phyloP scores from a whole-genome alignment of 768 basidiomycete genomes.

The Leccinum pellstonianum region DNA sequence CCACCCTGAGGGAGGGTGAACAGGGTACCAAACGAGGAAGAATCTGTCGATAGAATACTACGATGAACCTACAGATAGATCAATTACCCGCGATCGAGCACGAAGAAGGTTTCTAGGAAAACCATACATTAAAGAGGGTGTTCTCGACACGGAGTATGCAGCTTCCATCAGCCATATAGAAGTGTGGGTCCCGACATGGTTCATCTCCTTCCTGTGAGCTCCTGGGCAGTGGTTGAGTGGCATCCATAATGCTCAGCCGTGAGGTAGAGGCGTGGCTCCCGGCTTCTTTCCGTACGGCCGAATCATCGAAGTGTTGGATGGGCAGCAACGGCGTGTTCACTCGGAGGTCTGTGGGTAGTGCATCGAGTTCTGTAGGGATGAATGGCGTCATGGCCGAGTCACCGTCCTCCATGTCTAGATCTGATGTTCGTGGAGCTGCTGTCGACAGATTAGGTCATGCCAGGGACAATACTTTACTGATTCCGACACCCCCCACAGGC shows the following conservation, averaged over 20 bases:
- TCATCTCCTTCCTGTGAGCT: constrained; percentile 11
- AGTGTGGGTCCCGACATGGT: constrained; percentile 45
- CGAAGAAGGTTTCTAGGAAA: neutral
- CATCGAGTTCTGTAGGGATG: constrained; percentile 23
- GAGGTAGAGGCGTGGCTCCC: constrained; percentile 10
- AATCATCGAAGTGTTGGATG: constrained; percentile 7
- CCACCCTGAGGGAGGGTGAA: constrained; percentile 66
- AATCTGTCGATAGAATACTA: constrained; percentile 58
- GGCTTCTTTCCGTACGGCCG: constrained; percentile 10
- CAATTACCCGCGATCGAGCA: constrained; percentile 2
- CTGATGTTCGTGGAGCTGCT: neutral
- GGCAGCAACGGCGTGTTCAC: constrained; percentile 5
- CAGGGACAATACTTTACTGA: neutral
- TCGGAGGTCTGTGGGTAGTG: neutral
- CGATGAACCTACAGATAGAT: constrained; percentile 49
- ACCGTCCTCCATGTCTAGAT: constrained; percentile 18
- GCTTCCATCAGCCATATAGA: constrained; percentile 68
- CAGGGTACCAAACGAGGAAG: constrained; percentile 62
- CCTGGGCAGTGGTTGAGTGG: neutral
- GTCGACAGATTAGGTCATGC: constrained; percentile 6
- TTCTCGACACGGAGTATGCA: constrained; percentile 62
- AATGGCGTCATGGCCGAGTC: constrained; percentile 15
- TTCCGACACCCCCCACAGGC: neutral
- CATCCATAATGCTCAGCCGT: constrained; percentile 1
- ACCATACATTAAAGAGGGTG: constrained; percentile 65